Evolutionary conservation across 305 asterid genomes (phyloP).

Genomic region (Solanum aculeatissimum): DNA sequence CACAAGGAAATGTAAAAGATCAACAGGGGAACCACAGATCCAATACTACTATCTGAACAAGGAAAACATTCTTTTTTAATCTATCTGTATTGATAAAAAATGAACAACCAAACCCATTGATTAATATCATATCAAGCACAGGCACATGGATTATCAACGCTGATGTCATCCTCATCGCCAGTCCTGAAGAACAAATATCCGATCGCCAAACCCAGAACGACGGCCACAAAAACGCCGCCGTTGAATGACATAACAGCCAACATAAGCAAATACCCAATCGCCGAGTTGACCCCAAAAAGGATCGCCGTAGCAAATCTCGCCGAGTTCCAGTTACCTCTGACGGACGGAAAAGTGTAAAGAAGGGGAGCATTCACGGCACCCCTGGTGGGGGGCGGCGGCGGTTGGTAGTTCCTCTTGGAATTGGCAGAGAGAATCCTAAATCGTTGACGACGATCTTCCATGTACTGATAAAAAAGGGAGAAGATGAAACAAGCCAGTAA

Average conservation of each 20-base stretch:
- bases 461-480: conserved; percentile 65
- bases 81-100: neutral
- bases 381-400: neutral
- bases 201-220: conserved; percentile 54
- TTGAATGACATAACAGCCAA: conserved; percentile 89
- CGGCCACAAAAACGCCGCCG: conserved; percentile 74
- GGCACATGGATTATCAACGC: conserved; percentile 56
- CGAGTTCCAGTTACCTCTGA: neutral
- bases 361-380: conserved; percentile 25
- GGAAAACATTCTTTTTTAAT: neutral
- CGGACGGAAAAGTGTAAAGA: conserved; percentile 17
- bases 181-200: conserved; percentile 68
- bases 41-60: neutral
- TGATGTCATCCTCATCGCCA: neutral
- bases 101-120: neutral
- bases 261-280: conserved; percentile 85
- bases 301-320: conserved; percentile 35
- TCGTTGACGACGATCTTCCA: conserved; percentile 72
- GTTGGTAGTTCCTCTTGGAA: neutral
- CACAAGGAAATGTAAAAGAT: neutral
- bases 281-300: conserved; percentile 62
- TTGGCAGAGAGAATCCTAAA: conserved; percentile 27
- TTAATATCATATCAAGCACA: neutral
- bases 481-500: conserved; percentile 46
- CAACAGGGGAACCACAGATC: neutral